phyloP scores from a whole-genome alignment of 2,329 filamentous ascomycete genomes.

The Phyllosticta citriasiana region DNA sequence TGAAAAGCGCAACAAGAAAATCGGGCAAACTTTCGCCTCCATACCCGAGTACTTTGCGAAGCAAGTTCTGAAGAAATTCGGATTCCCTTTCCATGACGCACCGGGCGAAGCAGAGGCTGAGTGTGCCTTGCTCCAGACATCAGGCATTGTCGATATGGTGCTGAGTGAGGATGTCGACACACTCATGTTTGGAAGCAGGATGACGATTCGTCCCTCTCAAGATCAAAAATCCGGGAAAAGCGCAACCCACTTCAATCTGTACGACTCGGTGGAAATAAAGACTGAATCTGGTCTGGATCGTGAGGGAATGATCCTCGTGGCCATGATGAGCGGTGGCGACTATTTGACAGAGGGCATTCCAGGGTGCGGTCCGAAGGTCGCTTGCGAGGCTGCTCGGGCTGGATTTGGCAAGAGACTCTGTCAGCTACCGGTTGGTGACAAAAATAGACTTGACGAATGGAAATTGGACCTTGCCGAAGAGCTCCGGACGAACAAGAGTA shows the following conservation, averaged over 20 bases:
- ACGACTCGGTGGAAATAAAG: conserved; percentile 53
- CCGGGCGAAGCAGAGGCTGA: conserved; percentile 95
- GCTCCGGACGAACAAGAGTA: conserved; percentile 71
- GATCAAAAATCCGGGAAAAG: conserved; percentile 54
- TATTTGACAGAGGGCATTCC: conserved; percentile 83
- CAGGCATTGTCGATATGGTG: conserved; percentile 73
- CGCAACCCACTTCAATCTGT: conserved; percentile 79
- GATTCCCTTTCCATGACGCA: conserved; percentile 73
- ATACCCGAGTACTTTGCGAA: conserved; percentile 70
- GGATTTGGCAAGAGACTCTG: conserved; percentile 75
- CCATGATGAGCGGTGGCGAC: conserved; percentile 90
- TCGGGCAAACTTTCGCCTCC: conserved; percentile 52
- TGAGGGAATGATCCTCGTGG: conserved; percentile 87
- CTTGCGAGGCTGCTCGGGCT: conserved; percentile 80
- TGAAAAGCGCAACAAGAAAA: conserved; percentile 78
- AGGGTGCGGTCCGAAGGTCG: conserved; percentile 77
- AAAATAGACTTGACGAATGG: conserved; percentile 56
- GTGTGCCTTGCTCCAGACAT: conserved; percentile 73
- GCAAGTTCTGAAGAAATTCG: conserved; percentile 72
- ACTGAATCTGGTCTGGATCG: conserved; percentile 56
- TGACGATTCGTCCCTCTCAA: conserved; percentile 70
- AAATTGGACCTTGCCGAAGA: conserved; percentile 62
- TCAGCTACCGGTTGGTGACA: conserved; percentile 42
- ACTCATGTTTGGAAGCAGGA: conserved; percentile 86
- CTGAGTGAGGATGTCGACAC: conserved; percentile 95